Base-by-base conservation (phyloP, 371 early-diverging fungal genomes). In the Rhizopus stolonifer region DNA sequence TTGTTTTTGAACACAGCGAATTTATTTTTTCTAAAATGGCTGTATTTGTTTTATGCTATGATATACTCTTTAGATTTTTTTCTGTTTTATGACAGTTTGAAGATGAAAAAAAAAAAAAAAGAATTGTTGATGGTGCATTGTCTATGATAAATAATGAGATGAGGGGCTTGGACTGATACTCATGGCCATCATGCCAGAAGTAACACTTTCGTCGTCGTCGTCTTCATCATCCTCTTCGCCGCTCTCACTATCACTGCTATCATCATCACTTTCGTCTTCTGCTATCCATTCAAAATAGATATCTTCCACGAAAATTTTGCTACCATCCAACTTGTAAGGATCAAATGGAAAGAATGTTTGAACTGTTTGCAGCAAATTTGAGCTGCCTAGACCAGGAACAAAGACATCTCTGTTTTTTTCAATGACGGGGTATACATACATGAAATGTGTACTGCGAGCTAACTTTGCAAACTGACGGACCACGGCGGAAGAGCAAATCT, bases 341-440 rank as follows among this genome's bases (percentile, higher is more conserved):
- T 96, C 97, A 52, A 94, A 96, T 5, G 97, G 97, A 69, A 96
- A 96, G 64, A 94, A 95, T 0, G 90, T 79, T 29, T 93, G 93
- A 9, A 94, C 80, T 18, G 64, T 65, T 22, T 58, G 56, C 42
- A 62, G 52, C 13, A 65, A 56, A 43, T 67, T 70, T 14, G 62
- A 50, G 1, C 46, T 45, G 14, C 56, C 61, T 48, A 70, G 36
- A 42, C 70, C 64, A 31, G 69, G 65, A 15, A 81, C 58, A 49
- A 74, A 69, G 15, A 73, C 33, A 24, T 75, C 69, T 65, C 80
- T 80, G 67, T 86, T 85, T 50, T 80, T 80, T 60, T 89, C 84
- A 46, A 93, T 60, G 24, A 91, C 72, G 0, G 92, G 79, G 61
- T 88, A 91, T 61, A 89, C 83, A 62, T 93, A 94, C 83, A 93